Conservation (phyloP, 495 filamentous ascomycete genomes). For the Parmelia sp. region DNA sequence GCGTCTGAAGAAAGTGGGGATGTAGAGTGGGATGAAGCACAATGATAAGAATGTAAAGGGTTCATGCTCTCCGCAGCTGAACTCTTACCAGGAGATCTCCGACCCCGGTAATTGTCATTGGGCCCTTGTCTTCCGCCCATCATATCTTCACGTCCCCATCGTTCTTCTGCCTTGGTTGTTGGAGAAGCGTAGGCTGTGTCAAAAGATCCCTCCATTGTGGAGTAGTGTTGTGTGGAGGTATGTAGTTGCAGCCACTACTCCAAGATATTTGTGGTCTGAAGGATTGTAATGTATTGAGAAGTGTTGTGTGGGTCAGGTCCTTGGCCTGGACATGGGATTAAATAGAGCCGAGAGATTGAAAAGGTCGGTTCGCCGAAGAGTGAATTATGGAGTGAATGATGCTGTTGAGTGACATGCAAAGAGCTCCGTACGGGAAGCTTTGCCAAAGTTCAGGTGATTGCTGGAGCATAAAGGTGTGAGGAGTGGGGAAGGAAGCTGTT, state of each 20-base stretch:
- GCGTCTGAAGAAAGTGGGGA: neutral
- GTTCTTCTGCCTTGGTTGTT: slow-evolving; percentile 21
- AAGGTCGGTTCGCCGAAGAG: neutral
- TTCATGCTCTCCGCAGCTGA: slow-evolving; percentile 4
- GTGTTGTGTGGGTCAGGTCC: neutral
- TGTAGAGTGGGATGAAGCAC: neutral
- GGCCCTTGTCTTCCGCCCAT: slow-evolving; percentile 17
- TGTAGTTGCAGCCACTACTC: neutral
- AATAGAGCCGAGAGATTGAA: neutral
- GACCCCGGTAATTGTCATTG: slow-evolving; percentile 40
- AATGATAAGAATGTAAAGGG: neutral
- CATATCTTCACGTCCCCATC: slow-evolving; percentile 25
- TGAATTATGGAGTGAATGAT: neutral
- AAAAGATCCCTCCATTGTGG: slow-evolving; percentile 23
- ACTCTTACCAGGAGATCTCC: slow-evolving; percentile 47
- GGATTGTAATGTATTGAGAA: neutral
- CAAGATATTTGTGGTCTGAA: neutral
- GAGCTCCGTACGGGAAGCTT: slow-evolving; percentile 5
- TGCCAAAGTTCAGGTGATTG: slow-evolving; percentile 26
- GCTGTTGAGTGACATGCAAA: neutral
- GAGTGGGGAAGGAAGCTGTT: slow-evolving; percentile 25
- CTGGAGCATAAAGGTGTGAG: slow-evolving; percentile 23
- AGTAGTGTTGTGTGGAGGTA: slow-evolving; percentile 2
- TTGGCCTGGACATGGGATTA: neutral
- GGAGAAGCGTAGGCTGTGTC: slow-evolving; percentile 23